Evolutionary conservation across 345 rosid genomes (phyloP).

Genomic region (Bruguiera gymnorhiza): DNA sequence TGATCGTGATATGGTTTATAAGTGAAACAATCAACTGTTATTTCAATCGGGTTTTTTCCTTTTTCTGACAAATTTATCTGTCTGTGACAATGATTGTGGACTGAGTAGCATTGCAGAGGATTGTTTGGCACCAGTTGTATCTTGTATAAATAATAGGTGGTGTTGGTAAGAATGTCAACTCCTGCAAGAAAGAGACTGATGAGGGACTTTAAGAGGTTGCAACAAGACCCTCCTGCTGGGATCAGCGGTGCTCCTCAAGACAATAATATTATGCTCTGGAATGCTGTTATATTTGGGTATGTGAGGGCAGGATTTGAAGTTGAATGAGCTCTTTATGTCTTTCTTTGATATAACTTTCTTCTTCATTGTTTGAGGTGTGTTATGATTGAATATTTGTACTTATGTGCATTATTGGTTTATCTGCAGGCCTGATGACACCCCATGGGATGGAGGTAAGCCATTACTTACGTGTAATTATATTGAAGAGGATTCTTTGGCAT

Average conservation of each 20-base stretch:
- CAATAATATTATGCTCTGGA: conserved; percentile 35
- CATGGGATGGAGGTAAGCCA: conserved; percentile 84
- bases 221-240: conserved; percentile 40
- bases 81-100: neutral
- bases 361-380: neutral
- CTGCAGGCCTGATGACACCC: conserved; percentile 77
- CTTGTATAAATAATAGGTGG: neutral
- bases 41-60: too few relatives aligned
- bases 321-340: neutral
- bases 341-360: neutral
- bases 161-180: conserved; percentile 24
- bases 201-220: conserved; percentile 41
- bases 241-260: conserved; percentile 40
- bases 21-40: too few relatives aligned
- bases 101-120: neutral
- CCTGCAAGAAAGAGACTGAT: conserved; percentile 37
- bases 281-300: conserved; percentile 37
- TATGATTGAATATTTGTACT: neutral
- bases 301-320: neutral
- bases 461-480: neutral
- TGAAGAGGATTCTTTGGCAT: neutral
- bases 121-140: neutral
- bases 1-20: too few relatives aligned
- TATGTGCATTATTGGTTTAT: conserved; percentile 2
- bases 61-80: too few relatives aligned